Conservation (phyloP, 208 protist species). For the Trypanosoma cruzi region DNA sequence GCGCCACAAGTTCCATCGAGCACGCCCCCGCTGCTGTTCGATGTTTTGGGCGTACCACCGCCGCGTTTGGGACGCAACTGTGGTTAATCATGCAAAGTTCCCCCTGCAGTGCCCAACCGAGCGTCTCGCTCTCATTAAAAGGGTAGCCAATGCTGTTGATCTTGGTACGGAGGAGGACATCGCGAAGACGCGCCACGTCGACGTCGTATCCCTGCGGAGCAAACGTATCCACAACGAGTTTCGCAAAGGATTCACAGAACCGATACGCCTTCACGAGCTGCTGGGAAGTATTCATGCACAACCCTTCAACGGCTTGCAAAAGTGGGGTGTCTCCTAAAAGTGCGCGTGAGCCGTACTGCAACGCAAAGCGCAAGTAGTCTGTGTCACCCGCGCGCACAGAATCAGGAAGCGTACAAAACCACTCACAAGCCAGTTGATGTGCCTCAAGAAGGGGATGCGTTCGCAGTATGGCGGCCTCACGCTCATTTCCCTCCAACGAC, state of each 20-base stretch:
- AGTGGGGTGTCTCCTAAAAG: conserved; percentile 43
- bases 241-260: conserved; percentile 71
- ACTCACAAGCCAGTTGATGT: conserved; percentile 60
- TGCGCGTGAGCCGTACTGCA: conserved; percentile 62
- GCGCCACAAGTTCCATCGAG: conserved; percentile 28
- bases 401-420: conserved; percentile 69
- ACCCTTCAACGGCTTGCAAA: conserved; percentile 29
- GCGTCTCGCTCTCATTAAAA: conserved; percentile 59
- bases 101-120: conserved; percentile 73
- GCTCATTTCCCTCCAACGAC: not conserved
- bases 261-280: conserved; percentile 31
- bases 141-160: conserved; percentile 86
- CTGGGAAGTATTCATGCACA: conserved; percentile 44
- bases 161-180: conserved; percentile 60
- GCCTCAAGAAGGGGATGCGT: conserved; percentile 37
- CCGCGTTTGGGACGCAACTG: conserved; percentile 75
- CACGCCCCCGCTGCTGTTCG: not conserved
- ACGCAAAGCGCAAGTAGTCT: conserved; percentile 79
- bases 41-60: conserved; percentile 45
- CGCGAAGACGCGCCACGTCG: conserved; percentile 47
- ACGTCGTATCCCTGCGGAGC: conserved; percentile 34
- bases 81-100: conserved; percentile 86
- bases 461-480: not conserved
- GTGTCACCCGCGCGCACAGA: conserved; percentile 71
- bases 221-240: conserved; percentile 25